Evolutionary conservation across 257 asterid species (phyloP).

Genomic region (Nicotiana obtusifolia): DNA sequence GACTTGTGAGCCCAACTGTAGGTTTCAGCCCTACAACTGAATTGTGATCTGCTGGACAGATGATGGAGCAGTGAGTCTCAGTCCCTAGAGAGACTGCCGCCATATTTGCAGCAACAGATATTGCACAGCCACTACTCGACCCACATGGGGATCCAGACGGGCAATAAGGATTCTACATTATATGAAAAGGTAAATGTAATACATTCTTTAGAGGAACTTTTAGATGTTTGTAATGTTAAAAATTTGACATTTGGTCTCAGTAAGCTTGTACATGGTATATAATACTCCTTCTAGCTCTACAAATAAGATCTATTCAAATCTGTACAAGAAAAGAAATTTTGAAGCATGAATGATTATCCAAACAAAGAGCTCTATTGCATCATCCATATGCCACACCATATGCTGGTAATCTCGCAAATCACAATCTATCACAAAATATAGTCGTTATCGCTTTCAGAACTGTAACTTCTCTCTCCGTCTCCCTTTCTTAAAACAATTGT

Average conservation of each 20-base stretch:
- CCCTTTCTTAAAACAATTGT: neutral
- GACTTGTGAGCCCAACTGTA: conserved; percentile 62
- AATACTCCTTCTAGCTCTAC: neutral
- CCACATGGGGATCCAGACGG: conserved; percentile 43
- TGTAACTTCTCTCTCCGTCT: neutral
- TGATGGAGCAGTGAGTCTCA: conserved; percentile 58
- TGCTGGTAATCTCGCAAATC: neutral
- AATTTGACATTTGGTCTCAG: neutral
- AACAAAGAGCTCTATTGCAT: neutral
- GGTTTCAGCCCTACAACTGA: conserved; percentile 70
- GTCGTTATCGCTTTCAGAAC: neutral
- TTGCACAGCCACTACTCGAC: conserved; percentile 75
- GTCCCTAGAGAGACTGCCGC: conserved; percentile 52
- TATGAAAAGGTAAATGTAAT: neutral
- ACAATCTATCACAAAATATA: neutral
- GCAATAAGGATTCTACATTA: conserved; percentile 56
- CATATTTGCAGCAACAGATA: conserved; percentile 63
- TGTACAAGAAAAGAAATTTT: neutral
- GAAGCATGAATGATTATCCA: neutral
- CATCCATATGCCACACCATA: neutral
- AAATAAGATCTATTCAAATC: neutral
- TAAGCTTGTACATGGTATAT: neutral
- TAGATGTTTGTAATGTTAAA: neutral
- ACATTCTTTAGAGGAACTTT: neutral
- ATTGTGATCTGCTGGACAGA: conserved; percentile 55